Evolutionary conservation across 257 asterid genomes (phyloP), one percentile per base, ranked within the genome.

Genomic region (Lantana camara): DNA sequence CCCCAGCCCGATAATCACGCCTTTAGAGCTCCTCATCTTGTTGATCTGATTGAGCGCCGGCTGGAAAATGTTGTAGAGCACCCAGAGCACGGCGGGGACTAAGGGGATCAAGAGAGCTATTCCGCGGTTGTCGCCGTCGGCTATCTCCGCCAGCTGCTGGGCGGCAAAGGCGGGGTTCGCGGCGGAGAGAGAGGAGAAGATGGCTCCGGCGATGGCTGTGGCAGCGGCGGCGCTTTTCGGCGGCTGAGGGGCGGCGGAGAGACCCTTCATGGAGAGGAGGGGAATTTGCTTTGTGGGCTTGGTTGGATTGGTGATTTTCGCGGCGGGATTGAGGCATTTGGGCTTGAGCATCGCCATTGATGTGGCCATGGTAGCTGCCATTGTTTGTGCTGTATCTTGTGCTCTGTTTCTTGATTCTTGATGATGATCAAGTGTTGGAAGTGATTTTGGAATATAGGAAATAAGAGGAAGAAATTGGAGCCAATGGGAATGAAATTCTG

Each of bases 81-180:
- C 99, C 99, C 97, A 94, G 0, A 80, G 81, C 0, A 93, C 13
- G 9, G 99, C 99, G 1, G 99, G 99, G 66, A 88, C 51, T 20
- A 93, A 11, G 0, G 96, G 96, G 42, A 93, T 40, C 32, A 93
- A 75, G 30, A 93, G 95, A 12, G 95, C 95, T 0, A 81, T 37
- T 0, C 95, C 99, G 8, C 97, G 86, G 84, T 73, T 94, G 73
- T 94, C 99, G 8, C 95, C 96, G 5, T 86, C 96, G 0, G 99
- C 99, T 12, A 88, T 69, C 7, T 84, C 95, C 29, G 96, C 91
- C 16, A 94, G 85, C 70, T 90, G 95, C 75, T 94, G 97, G 15
- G 88, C 89, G 11, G 99, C 96, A 30, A 94, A 72, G 57, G 99
- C 99, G 0, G 96, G 85, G 67, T 79, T 72, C 9, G 83, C 78